Evolutionary conservation across 495 filamentous ascomycete genomes (phyloP), one percentile per base, ranked within the genome.

Genomic region (Hypoxylon intermedium): DNA sequence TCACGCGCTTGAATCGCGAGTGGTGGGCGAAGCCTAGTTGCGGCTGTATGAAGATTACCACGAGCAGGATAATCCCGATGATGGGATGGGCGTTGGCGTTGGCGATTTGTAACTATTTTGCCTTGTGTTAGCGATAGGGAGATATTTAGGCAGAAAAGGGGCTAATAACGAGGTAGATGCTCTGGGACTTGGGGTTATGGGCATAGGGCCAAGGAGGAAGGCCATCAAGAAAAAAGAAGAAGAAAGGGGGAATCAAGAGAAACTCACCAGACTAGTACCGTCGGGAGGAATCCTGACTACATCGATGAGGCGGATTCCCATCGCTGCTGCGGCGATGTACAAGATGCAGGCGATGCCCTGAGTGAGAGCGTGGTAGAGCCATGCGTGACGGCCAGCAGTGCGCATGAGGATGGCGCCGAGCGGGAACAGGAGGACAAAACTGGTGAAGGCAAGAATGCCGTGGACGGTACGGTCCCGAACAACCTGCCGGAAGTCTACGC

Each of bases 1-100:
- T 53, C 1, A 74, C 68, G 41, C 73, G 75, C 19, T 75, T 74
- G 72, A 77, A 89, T 33, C 74, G 76, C 40, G 73, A 57, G 67
- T 92, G 89, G 56, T 92, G 89, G 5, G 84, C 41, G 6, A 83
- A 42, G 5, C 87, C 89, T 18, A 89, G 73, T 6, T 79, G 30
- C 0, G 85, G 87, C 67, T 91, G 88, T 24, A 89, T 42, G 47
- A 84, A 54, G 13, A 87, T 55, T 6, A 82, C 70, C 0, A 61
- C 73, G 9, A 85, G 53, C 2, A 90, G 75, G 26, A 87, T 72
- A 31, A 88, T 74, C 13, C 89, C 89, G 65, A 91, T 76, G 58
- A 81, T 76, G 36, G 76, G 75, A 55, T 82, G 80, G 9, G 74
- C 74, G 45, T 61, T 75, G 18, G 60, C 58, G 12, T 53, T 40